Percentiles rank a stretch among this genome's conserved stretches.
Conservation (phyloP, 1,139 yeast species). For the Blastobotrys petasosporus region DNA sequence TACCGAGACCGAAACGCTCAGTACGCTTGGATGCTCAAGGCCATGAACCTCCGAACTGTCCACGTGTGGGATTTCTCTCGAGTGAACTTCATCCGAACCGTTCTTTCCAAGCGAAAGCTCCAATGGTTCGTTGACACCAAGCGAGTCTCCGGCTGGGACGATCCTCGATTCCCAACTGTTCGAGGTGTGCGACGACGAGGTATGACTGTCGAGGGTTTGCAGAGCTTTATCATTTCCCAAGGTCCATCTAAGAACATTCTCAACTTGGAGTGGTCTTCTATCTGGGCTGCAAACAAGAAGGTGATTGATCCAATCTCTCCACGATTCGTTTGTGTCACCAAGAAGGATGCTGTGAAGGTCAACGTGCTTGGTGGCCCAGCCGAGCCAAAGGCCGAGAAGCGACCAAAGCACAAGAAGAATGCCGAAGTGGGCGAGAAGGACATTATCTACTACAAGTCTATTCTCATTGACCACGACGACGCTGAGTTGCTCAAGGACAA, state of each 20-base stretch:
- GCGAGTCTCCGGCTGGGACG: slow-evolving; percentile 90
- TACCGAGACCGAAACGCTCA: slow-evolving; percentile 97
- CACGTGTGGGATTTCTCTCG: slow-evolving; percentile 97
- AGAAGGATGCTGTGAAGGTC: slow-evolving; percentile 55
- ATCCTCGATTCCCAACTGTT: slow-evolving; percentile 98
- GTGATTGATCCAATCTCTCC: slow-evolving; percentile 95
- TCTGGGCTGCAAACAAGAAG: slow-evolving; percentile 97
- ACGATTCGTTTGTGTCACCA: slow-evolving; percentile 77
- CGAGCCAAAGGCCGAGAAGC: slow-evolving; percentile 55
- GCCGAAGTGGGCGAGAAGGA: slow-evolving; percentile 83
- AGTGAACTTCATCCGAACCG: slow-evolving; percentile 90
- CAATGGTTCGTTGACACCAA: slow-evolving; percentile 96
- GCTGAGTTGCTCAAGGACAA: slow-evolving; percentile 60
- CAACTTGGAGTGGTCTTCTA: slow-evolving; percentile 92
- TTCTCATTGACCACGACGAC: slow-evolving; percentile 84
- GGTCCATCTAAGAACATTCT: slow-evolving; percentile 96
- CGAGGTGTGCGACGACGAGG: slow-evolving; percentile 99
- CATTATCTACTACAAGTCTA: slow-evolving; percentile 58
- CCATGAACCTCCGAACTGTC: slow-evolving; percentile 78
- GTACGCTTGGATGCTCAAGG: slow-evolving; percentile 89
- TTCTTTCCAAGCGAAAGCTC: slow-evolving; percentile 90
- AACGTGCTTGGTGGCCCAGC: slow-evolving; percentile 51
- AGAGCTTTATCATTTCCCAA: slow-evolving; percentile 86
- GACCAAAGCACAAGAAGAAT: slow-evolving; percentile 94
- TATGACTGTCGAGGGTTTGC: slow-evolving; percentile 95